Conservation (phyloP, 495 filamentous ascomycete genomes). For the Penicillium argentinense region DNA sequence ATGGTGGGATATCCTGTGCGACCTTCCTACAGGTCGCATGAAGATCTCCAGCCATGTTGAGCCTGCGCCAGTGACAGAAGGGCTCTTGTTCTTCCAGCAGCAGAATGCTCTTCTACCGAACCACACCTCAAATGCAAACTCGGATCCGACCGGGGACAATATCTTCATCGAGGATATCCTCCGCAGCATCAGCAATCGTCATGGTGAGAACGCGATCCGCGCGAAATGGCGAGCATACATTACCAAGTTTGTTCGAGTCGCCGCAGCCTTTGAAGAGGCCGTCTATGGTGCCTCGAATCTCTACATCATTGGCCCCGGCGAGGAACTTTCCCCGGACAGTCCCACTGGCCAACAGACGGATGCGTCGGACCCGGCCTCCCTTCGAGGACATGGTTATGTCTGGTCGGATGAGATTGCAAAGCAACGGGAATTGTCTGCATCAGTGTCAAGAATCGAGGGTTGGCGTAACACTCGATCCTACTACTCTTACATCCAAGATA, state of each 20-base stretch:
- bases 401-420: slow-evolving; percentile 84
- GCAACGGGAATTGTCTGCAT: slow-evolving; percentile 81
- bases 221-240: slow-evolving; percentile 91
- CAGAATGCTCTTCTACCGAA: slow-evolving; percentile 61
- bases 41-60: slow-evolving; percentile 88
- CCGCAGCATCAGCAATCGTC: slow-evolving; percentile 76
- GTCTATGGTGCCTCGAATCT: slow-evolving; percentile 90
- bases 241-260: slow-evolving; percentile 83
- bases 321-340: slow-evolving; percentile 48
- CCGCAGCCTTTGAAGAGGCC: slow-evolving; percentile 90
- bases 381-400: slow-evolving; percentile 88
- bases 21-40: slow-evolving; percentile 87
- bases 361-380: slow-evolving; percentile 54
- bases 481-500: slow-evolving; percentile 88
- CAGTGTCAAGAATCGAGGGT: slow-evolving; percentile 88
- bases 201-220: slow-evolving; percentile 86
- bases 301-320: slow-evolving; percentile 72
- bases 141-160: slow-evolving; percentile 82
- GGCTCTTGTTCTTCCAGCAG: slow-evolving; percentile 80
- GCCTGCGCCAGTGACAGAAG: slow-evolving; percentile 72
- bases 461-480: slow-evolving; percentile 95
- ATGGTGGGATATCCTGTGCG: slow-evolving; percentile 98
- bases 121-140: slow-evolving; percentile 39
- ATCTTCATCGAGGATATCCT: slow-evolving; percentile 86
- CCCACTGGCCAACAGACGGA: slow-evolving; percentile 46